Evolutionary conservation across 805 yeast species (phyloP), one percentile per base, ranked within the genome.

Genomic region (Limtongozyma cylindracea): DNA sequence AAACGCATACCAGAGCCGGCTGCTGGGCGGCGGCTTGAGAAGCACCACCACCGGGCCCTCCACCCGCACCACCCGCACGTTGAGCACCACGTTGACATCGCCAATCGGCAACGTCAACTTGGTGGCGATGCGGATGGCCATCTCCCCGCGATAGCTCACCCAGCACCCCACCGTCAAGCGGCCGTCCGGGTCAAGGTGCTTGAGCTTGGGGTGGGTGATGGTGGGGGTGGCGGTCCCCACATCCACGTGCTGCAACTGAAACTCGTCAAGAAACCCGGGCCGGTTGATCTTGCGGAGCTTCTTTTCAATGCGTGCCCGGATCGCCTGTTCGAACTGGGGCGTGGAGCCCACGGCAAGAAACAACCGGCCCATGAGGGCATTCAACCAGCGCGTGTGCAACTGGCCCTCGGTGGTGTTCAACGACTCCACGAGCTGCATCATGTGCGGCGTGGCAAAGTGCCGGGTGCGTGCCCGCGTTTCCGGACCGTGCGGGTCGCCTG

Each of bases 1-100:
- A 40, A 80, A 88, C 2, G 76, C 62, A 37, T 78, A 88, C 98
- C 98, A 88, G 1, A 88, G 35, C 34, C 98, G 57, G 23, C 65
- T 67, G 2, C 92, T 68, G 6, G 98, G 96, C 2, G 94, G 92
- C 1, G 91, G 77, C 37, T 88, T 88, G 16, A 84, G 38, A 19
- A 60, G 48, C 11, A 82, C 34, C 0, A 73, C 37, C 25, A 84
- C 30, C 2, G 73, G 72, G 0, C 98, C 98, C 22, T 68, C 64
- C 4, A 88, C 31, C 31, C 55, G 62, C 24, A 61, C 60, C 21
- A 84, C 43, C 2, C 70, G 66, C 2, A 82, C 63, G 10, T 72
- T 62, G 23, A 88, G 45, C 13, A 72, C 55, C 17, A 88, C 47
- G 23, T 72, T 70, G 19, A 84, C 74, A 30, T 74, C 91, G 2